Conservation (phyloP, 257 asterid species). For the Solanum tacnaense region DNA sequence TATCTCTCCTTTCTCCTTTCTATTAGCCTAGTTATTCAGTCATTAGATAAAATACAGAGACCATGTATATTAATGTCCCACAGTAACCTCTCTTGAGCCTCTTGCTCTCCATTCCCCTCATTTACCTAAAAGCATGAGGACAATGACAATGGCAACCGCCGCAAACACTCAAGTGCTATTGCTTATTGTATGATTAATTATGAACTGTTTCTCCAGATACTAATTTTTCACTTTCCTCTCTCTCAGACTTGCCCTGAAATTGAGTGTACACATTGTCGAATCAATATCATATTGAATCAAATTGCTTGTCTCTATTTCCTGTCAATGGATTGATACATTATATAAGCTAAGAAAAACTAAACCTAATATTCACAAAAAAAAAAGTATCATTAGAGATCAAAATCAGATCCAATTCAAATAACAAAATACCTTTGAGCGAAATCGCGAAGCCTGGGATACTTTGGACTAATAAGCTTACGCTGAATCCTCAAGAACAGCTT, state of each 20-base stretch:
- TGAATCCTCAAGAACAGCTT: conserved; percentile 64
- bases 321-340: not conserved
- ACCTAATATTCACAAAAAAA: not conserved
- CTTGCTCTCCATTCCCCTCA: not conserved
- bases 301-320: not conserved
- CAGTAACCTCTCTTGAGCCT: not conserved
- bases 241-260: not conserved
- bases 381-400: not conserved
- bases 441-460: conserved; percentile 45
- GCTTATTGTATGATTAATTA: not conserved
- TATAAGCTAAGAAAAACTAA: not conserved
- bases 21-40: not conserved
- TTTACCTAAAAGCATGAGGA: not conserved
- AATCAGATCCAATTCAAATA: not conserved
- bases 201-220: not conserved
- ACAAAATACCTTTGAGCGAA: conserved; percentile 45
- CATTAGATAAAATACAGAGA: not conserved
- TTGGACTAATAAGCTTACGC: conserved; percentile 55
- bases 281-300: not conserved
- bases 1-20: not conserved
- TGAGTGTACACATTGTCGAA: not conserved
- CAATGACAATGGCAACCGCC: not conserved
- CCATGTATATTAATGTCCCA: not conserved
- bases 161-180: not conserved
- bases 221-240: not conserved